phyloP scores from a whole-genome alignment of 108 stramenopile species.

The Skeletonema costatum region DNA sequence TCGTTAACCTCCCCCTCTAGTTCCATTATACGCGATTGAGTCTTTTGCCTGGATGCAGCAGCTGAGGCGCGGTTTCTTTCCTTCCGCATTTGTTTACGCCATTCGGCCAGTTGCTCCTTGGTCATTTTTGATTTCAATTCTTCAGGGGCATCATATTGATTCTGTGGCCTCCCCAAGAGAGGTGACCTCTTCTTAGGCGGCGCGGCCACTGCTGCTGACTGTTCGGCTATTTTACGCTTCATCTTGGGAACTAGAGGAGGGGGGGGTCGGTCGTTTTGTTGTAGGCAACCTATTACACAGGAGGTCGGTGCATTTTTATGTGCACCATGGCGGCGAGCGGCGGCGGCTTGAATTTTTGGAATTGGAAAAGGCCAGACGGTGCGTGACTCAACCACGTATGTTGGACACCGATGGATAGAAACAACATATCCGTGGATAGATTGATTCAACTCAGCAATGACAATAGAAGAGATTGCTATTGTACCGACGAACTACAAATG shows the following conservation, averaged over 20 bases:
- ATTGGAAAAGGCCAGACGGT: too few relatives aligned
- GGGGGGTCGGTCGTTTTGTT: neutral
- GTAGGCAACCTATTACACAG: too few relatives aligned
- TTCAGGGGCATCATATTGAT: neutral
- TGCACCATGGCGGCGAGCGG: too few relatives aligned
- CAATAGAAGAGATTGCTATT: too few relatives aligned
- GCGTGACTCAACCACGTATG: too few relatives aligned
- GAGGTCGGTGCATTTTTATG: too few relatives aligned
- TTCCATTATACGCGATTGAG: conserved; percentile 59
- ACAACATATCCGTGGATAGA: too few relatives aligned
- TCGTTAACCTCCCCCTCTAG: conserved; percentile 65
- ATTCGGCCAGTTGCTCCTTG: conserved; percentile 61
- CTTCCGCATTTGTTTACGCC: conserved; percentile 82
- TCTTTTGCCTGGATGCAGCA: conserved; percentile 66
- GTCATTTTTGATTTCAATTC: conserved; percentile 42
- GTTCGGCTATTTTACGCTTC: neutral
- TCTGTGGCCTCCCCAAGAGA: neutral
- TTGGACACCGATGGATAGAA: too few relatives aligned
- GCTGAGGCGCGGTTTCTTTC: conserved; percentile 80
- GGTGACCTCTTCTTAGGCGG: neutral
- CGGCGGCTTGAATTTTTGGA: too few relatives aligned
- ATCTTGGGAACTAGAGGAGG: neutral
- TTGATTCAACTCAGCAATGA: too few relatives aligned
- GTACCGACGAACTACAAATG: too few relatives aligned
- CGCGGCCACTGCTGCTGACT: neutral